Conservation (phyloP, 225 moss, liverwort and hornwort genomes). For the Pseudisothecium myosuroides region DNA sequence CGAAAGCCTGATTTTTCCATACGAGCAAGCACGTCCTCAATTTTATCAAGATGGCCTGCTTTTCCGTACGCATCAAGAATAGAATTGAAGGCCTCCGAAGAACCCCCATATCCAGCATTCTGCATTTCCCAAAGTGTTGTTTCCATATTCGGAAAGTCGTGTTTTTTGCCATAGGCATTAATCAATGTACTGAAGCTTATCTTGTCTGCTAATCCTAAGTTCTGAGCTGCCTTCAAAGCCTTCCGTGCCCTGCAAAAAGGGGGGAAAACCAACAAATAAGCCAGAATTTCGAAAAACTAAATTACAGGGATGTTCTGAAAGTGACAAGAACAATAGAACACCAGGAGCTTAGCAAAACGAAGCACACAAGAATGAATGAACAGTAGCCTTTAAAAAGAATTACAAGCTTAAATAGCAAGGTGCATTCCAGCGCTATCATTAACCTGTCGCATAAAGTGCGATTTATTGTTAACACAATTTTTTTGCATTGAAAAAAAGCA, state of each 20-base stretch:
- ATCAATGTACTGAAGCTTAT: slow-evolving; percentile 86
- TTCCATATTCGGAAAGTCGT: slow-evolving; percentile 87
- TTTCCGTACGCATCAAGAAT: slow-evolving; percentile 95
- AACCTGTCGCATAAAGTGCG: neutral
- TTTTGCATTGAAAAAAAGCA: neutral
- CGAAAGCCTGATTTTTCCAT: slow-evolving; percentile 68
- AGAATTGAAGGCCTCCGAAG: slow-evolving; percentile 77
- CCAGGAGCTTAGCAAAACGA: neutral
- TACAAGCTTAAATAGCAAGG: neutral
- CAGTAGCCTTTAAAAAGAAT: neutral
- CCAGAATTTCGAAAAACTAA: neutral
- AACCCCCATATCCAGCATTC: slow-evolving; percentile 56
- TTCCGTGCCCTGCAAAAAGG: slow-evolving; percentile 38
- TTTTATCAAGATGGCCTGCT: slow-evolving; percentile 65
- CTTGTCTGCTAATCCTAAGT: slow-evolving; percentile 70
- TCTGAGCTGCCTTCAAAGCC: slow-evolving; percentile 62
- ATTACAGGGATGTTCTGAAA: neutral
- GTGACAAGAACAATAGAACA: neutral
- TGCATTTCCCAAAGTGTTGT: slow-evolving; percentile 89
- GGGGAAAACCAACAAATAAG: neutral
- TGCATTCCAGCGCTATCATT: neutral
- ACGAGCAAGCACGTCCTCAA: slow-evolving; percentile 74
- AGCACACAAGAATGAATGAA: neutral
- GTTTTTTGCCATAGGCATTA: slow-evolving; percentile 72
- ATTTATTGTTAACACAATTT: neutral